Evolutionary conservation across 1,139 yeast species (phyloP).

Genomic region (Sugiyamaella novakii): DNA sequence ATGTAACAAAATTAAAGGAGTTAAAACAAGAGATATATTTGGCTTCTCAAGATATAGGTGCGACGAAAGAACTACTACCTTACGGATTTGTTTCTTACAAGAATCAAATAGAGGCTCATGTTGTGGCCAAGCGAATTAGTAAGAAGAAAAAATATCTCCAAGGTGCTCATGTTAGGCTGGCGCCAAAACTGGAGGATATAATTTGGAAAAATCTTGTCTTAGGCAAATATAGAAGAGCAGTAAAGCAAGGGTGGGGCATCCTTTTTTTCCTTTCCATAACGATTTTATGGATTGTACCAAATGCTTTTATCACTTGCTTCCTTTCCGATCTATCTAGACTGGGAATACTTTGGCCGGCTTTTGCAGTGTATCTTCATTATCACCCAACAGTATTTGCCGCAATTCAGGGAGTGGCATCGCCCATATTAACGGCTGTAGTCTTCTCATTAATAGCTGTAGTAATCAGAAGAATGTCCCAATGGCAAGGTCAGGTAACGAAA

Average conservation of each 20-base stretch:
- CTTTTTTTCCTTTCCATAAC: slow-evolving; percentile 37
- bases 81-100: slow-evolving; percentile 45
- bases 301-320: slow-evolving; percentile 48
- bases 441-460: slow-evolving; percentile 44
- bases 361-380: slow-evolving; percentile 36
- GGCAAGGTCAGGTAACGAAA: slow-evolving; percentile 46
- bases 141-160: slow-evolving; percentile 19
- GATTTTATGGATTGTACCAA: slow-evolving; percentile 46
- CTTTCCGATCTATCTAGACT: slow-evolving; percentile 43
- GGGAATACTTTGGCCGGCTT: slow-evolving; percentile 44
- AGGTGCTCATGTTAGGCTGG: slow-evolving; percentile 33
- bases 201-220: slow-evolving; percentile 45
- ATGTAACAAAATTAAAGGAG: slow-evolving; percentile 29
- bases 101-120: slow-evolving; percentile 37
- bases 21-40: slow-evolving; percentile 36
- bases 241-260: slow-evolving; percentile 43
- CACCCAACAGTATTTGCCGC: slow-evolving; percentile 41
- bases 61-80: slow-evolving; percentile 27
- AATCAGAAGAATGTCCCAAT: slow-evolving; percentile 43
- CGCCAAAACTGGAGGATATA: slow-evolving; percentile 45
- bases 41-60: slow-evolving; percentile 33
- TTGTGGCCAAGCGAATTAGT: slow-evolving; percentile 30
- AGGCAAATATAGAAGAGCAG: slow-evolving; percentile 36
- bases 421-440: slow-evolving; percentile 41
- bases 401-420: slow-evolving; percentile 46